Percentiles rank a stretch among this genome's conserved stretches.
phyloP scores from a whole-genome alignment of 495 filamentous ascomycete species.

The Elaphomyces granulatus region DNA sequence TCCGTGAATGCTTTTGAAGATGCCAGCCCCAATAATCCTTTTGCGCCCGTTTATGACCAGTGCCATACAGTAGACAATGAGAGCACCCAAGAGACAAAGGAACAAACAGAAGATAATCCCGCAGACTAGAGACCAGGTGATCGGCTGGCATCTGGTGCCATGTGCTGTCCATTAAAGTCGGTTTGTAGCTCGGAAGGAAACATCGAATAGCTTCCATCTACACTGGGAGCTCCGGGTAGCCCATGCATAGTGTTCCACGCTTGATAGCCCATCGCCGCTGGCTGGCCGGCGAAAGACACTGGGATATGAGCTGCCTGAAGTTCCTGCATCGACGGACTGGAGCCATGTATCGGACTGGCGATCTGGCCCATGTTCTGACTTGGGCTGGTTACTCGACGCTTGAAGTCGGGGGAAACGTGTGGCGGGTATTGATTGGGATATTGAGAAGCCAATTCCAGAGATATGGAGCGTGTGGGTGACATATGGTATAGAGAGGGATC shows the following conservation, averaged over 20 bases:
- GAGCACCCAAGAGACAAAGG: neutral
- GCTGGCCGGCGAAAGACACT: neutral
- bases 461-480: slow-evolving; percentile 26
- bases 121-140: neutral
- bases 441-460: slow-evolving; percentile 20
- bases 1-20: neutral
- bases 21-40: neutral
- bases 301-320: neutral
- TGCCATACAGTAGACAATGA: neutral
- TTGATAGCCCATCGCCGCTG: neutral
- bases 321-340: neutral
- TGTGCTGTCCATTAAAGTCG: neutral
- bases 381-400: slow-evolving; percentile 32
- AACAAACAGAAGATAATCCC: neutral
- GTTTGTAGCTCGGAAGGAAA: neutral
- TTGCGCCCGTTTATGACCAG: neutral
- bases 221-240: neutral
- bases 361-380: slow-evolving; percentile 13
- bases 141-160: neutral
- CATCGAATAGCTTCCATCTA: neutral
- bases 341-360: neutral
- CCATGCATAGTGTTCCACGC: neutral
- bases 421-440: slow-evolving; percentile 14
- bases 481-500: slow-evolving; percentile 30
- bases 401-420: slow-evolving; percentile 26